These are phyloP conservation scores for Dictyostelium intermedium DNA, from an alignment of 78 protist species.

Conservation along the genomic window DNA sequence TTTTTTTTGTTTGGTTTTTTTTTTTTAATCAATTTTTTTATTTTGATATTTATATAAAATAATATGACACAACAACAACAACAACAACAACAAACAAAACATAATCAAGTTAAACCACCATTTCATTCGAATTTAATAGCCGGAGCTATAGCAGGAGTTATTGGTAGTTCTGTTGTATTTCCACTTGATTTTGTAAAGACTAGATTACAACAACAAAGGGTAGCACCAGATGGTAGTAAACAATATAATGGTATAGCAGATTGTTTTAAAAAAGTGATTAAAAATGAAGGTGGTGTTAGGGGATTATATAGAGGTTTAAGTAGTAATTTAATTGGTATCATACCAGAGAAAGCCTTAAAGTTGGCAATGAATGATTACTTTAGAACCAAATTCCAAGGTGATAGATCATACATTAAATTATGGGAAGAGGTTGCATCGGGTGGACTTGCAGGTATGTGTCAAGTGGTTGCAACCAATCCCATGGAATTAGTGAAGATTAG, in stretches of 20 bases:
- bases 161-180: conserved; percentile 78
- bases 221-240: conserved; percentile 17
- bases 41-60: no score
- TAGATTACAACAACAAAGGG: conserved; percentile 82
- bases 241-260: conserved; percentile 50
- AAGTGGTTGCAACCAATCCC: conserved; percentile 90
- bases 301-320: conserved; percentile 70
- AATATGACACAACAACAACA: background rate
- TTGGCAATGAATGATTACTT: conserved; percentile 82
- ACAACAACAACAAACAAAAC: background rate
- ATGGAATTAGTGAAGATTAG: conserved; percentile 77
- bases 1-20: no score
- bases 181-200: conserved; percentile 89
- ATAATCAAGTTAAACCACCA: conserved; percentile 47
- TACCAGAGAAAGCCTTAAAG: conserved; percentile 91
- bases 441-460: conserved; percentile 84
- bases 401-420: conserved; percentile 1
- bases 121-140: conserved; percentile 37
- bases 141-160: conserved; percentile 85
- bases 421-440: conserved; percentile 85
- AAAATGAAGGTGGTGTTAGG: conserved; percentile 54
- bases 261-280: conserved; percentile 77
- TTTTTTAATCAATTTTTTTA: no score
- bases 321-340: conserved; percentile 82
- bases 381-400: conserved; percentile 62